Base-by-base conservation (phyloP, 2,329 filamentous ascomycete genomes). In the Penicillium sp. region DNA sequence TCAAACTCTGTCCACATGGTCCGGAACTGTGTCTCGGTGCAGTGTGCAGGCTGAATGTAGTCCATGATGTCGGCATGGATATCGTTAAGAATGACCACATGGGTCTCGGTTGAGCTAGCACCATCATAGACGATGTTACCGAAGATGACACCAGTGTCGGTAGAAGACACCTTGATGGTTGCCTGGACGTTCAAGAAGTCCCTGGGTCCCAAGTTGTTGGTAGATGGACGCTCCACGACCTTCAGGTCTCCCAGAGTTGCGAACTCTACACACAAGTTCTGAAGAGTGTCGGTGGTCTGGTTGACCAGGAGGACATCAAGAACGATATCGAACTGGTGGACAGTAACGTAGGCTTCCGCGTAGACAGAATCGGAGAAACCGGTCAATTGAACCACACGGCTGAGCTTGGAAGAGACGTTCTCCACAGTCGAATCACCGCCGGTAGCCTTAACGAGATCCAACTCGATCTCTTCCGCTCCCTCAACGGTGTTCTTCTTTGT, bases 1-100 rank as follows among this genome's bases (percentile, higher is more conserved):
- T 99, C 94, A 64, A 99, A 99, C 72, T 99, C 94, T 36, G 94
- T 99, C 94, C 94, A 99, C 94, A 99, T 99, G n/a, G 91, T 96
- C 56, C 94, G 86, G 87, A 99, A 99, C 69, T 97, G 92, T 10
- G 93, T 97, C 80, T 99, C 94, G 4, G 91, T 94, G 81, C 94
- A 99, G 14, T 92, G 88, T 6, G 93, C 93, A 1, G 94, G 94
- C 72, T 97, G 93, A 68, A 99, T 99, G 78, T 99, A 99, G 77
- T 99, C 94, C 94, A 99, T 99, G 62, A 99, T 97, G 70, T 99
- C 94, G 53, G 97, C 93, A 69, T 99, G 94, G 29, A 99, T 86
- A 72, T 99, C 94, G 71, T 97, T 97, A 50, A 99, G 83, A 64
- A 99, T 99, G 51, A 99, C 94, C 8, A 99, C 94, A 63, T 96